Base-by-base conservation (phyloP, 2,329 filamentous ascomycete genomes). In the Verticillium klebahnii region DNA sequence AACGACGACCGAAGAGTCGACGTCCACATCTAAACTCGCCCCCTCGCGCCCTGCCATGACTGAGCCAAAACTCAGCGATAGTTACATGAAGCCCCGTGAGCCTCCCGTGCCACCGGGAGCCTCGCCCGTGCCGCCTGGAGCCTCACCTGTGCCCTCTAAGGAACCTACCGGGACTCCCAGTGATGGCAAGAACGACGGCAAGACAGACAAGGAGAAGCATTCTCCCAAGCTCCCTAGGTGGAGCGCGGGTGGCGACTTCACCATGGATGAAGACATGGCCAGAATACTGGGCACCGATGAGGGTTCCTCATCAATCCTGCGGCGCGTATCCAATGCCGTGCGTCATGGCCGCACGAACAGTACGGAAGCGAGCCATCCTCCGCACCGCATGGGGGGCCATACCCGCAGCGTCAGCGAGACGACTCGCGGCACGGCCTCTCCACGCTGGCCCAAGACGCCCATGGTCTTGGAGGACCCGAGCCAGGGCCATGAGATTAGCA, bases 211-310 rank as follows among this genome's bases (percentile, higher is more conserved):
- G 19, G 45, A 77, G 63, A 84, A 85, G 67, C 74, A 75, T 45
- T 91, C 89, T 11, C 88, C 89, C 11, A 88, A 87, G 68, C 78
- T 92, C 65, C 86, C 89, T 66, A 83, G 89, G 69, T 91, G 85
- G 85, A 96, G 90, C 74, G 84, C 85, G 54, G 92, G 91, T 59
- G 92, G 89, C 60, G 93, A 96, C 67, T 95, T 97, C 71, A 95
- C 90, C 63, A 88, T 97, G 89, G 94, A 98, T 67, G 93, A 97
- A 74, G 95, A 98, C 72, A 92, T 97, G 86, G 90, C 91, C 60
- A 89, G 93, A 62, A 94, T 97, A 62, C 81, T 97, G 63, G 90
- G 88, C 50, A 88, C 86, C 23, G 92, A 94, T 63, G 91, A 93
- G 72, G 82, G 84, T 54, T 89, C 87, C 36, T 89, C 91, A 31